Evolutionary conservation across 345 rosid species (phyloP).

Genomic region (Gossypium ekmanianum): DNA sequence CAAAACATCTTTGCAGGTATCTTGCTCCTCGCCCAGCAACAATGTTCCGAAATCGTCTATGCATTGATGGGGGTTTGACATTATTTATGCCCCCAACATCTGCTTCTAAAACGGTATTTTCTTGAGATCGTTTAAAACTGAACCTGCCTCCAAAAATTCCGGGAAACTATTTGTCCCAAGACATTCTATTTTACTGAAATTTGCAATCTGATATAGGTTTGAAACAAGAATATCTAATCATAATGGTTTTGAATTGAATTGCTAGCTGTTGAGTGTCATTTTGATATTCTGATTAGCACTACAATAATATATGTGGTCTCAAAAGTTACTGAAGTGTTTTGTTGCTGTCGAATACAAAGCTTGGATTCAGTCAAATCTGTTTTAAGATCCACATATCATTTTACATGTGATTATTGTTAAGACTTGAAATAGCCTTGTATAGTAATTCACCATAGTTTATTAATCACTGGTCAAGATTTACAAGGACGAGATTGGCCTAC

Average conservation of each 20-base stretch:
- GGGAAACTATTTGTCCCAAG: neutral
- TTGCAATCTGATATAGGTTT: neutral
- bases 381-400: neutral
- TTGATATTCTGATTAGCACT: neutral
- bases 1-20: constrained; percentile 48
- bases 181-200: neutral
- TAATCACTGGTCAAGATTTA: neutral
- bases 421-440: neutral
- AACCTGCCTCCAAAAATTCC: neutral
- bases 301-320: neutral
- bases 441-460: neutral
- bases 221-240: neutral
- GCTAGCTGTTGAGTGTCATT: constrained; percentile 4
- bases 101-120: constrained; percentile 75
- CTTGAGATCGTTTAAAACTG: constrained; percentile 10
- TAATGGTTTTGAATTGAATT: neutral
- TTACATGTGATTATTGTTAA: neutral
- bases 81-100: constrained; percentile 96
- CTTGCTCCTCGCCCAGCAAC: constrained; percentile 94
- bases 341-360: neutral
- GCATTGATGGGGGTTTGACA: constrained; percentile 94
- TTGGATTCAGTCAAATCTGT: neutral
- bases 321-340: neutral
- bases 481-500: neutral
- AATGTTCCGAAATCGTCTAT: constrained; percentile 71